Evolutionary conservation across 2,329 filamentous ascomycete species (phyloP).

Genomic region (Kalaharituber pfeilii): DNA sequence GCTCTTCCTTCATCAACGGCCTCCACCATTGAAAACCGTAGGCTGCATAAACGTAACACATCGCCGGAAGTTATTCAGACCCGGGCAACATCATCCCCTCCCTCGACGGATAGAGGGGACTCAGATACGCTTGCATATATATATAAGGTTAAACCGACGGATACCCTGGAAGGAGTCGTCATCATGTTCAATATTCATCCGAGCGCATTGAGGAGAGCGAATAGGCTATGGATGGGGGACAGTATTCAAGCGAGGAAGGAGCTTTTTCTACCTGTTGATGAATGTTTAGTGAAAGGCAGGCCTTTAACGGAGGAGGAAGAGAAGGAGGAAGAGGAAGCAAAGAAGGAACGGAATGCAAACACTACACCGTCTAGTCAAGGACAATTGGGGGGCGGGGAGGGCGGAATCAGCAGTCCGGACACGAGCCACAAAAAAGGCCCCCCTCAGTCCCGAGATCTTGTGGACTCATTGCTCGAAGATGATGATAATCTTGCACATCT

Average conservation of each 20-base stretch:
- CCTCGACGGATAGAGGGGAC: slow-evolving; percentile 31
- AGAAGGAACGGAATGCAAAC: slow-evolving; percentile 12
- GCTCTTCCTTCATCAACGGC: background rate
- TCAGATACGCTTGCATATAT: slow-evolving; percentile 76
- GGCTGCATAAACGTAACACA: slow-evolving; percentile 9
- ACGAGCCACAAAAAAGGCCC: background rate
- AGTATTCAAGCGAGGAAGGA: slow-evolving; percentile 69
- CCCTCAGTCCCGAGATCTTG: no score
- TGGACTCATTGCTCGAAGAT: no score
- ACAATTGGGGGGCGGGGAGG: slow-evolving; percentile 17
- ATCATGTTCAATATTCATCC: slow-evolving; percentile 78
- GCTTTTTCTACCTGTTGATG: slow-evolving; percentile 72
- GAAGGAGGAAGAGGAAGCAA: slow-evolving; percentile 27
- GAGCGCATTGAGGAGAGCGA: slow-evolving; percentile 66
- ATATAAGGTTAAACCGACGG: slow-evolving; percentile 62
- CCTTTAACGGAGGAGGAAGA: slow-evolving; percentile 37
- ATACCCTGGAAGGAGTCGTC: slow-evolving; percentile 81
- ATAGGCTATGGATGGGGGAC: slow-evolving; percentile 88
- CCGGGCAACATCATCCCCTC: slow-evolving; percentile 15
- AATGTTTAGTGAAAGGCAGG: slow-evolving; percentile 63
- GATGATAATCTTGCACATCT: slow-evolving; percentile 4
- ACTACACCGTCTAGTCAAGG: slow-evolving; percentile 23
- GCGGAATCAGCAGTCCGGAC: background rate
- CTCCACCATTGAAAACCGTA: background rate
- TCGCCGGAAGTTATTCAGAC: slow-evolving; percentile 9